These are phyloP conservation scores for Kodamaea ohmeri DNA, from an alignment of 1,139 yeast genomes.

Conservation along the genomic window DNA sequence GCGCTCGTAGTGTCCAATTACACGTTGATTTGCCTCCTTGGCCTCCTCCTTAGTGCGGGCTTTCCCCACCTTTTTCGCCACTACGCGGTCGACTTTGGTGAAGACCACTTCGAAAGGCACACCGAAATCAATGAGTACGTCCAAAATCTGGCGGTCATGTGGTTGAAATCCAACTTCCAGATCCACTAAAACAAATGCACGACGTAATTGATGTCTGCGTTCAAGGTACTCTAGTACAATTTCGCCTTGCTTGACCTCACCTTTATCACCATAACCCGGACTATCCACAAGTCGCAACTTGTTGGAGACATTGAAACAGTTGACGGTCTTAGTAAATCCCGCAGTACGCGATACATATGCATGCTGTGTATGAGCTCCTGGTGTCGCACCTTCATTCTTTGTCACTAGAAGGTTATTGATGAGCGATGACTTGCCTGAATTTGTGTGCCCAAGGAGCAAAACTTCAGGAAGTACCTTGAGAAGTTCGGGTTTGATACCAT, in stretches of 20 bases:
- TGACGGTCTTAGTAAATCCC: constrained; percentile 76
- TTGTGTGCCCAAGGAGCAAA: constrained; percentile 72
- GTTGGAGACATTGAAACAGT: constrained; percentile 66
- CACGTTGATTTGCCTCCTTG: constrained; percentile 22
- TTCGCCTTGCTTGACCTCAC: constrained; percentile 62
- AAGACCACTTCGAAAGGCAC: constrained; percentile 70
- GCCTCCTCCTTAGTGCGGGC: constrained; percentile 9
- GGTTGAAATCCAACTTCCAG: constrained; percentile 54
- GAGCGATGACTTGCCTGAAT: constrained; percentile 80
- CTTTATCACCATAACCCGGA: constrained; percentile 82
- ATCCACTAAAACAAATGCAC: constrained; percentile 62
- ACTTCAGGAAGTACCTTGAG: constrained; percentile 58
- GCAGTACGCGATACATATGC: constrained; percentile 61
- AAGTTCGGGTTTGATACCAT: constrained; percentile 31
- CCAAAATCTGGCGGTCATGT: constrained; percentile 55
- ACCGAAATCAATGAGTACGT: constrained; percentile 51
- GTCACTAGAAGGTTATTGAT: constrained; percentile 52
- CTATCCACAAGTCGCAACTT: constrained; percentile 68
- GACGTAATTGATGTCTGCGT: constrained; percentile 49
- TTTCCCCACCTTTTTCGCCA: constrained; percentile 22
- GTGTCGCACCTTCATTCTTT: constrained; percentile 25
- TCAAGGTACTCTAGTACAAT: constrained; percentile 61
- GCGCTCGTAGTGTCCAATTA: constrained; percentile 23
- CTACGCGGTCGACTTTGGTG: constrained; percentile 67
- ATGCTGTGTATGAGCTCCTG: constrained; percentile 31